Evolutionary conservation across 2,329 filamentous ascomycete genomes (phyloP).

Genomic region (Nigrograna mackinnonii): DNA sequence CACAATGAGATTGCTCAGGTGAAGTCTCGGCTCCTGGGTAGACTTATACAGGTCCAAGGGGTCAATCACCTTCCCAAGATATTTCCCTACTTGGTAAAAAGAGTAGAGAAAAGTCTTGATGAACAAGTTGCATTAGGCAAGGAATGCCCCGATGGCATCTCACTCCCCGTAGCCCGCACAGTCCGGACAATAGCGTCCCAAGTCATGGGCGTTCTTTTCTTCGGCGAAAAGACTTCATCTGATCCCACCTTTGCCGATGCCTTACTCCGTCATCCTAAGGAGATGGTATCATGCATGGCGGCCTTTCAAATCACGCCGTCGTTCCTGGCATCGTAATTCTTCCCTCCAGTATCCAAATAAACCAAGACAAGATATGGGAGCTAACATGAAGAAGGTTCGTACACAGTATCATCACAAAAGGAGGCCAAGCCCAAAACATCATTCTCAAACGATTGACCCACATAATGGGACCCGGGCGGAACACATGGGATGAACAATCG

Average conservation of each 20-base stretch:
- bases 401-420: conserved; percentile 7
- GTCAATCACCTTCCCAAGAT: conserved; percentile 3
- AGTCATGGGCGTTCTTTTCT: conserved; percentile 10
- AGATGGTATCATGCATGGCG: conserved; percentile 13
- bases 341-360: not conserved
- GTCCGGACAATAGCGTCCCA: conserved; percentile 4
- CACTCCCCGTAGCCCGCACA: conserved; percentile 7
- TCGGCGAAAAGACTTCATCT: conserved; percentile 4
- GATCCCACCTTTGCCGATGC: conserved; percentile 6
- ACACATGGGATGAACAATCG: conserved; percentile 5
- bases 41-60: conserved; percentile 13
- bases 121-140: conserved; percentile 1
- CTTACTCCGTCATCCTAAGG: conserved; percentile 9
- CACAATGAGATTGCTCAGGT: conserved; percentile 10
- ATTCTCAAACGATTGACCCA: conserved; percentile 4
- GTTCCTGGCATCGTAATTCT: conserved; percentile 11
- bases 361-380: no score
- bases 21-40: conserved; percentile 7
- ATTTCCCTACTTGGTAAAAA: conserved; percentile 4
- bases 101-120: conserved; percentile 3
- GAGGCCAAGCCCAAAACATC: conserved; percentile 5
- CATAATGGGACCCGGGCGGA: conserved; percentile 5
- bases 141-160: conserved; percentile 3
- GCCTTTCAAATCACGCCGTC: conserved; percentile 13
- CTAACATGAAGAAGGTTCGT: conserved; percentile 1